Conservation (phyloP, 371 early-diverging fungal genomes). For the Blakeslea trispora region DNA sequence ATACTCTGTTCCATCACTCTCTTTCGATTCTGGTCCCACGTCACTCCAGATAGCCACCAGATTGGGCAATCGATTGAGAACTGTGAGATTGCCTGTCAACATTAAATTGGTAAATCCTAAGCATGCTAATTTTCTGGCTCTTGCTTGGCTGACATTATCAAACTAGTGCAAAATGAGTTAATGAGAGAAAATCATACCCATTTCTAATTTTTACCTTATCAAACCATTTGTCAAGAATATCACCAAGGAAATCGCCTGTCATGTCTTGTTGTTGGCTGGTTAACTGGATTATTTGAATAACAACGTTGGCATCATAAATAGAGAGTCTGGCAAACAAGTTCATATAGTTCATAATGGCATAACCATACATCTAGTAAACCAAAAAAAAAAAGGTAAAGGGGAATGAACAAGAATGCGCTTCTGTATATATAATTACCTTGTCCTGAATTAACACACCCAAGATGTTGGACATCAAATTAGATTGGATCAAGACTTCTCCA, state of each 20-base stretch:
- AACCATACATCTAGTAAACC: constrained; percentile 64
- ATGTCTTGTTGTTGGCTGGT: constrained; percentile 51
- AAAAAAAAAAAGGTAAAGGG: too few relatives aligned
- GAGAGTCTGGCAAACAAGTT: constrained; percentile 64
- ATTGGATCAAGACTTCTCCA: constrained; percentile 53
- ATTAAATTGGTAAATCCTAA: constrained; percentile 69
- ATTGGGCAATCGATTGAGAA: constrained; percentile 48
- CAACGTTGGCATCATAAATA: constrained; percentile 57
- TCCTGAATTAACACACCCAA: constrained; percentile 56
- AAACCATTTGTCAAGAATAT: constrained; percentile 62
- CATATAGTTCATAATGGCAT: constrained; percentile 67
- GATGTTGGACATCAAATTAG: constrained; percentile 56
- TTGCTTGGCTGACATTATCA: constrained; percentile 75
- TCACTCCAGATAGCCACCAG: constrained; percentile 68
- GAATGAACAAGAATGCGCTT: too few relatives aligned
- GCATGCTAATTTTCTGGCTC: constrained; percentile 72
- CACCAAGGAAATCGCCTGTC: constrained; percentile 40
- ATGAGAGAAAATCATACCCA: not conserved
- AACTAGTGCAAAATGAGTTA: constrained; percentile 43
- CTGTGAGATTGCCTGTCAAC: constrained; percentile 49
- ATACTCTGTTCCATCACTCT: constrained; percentile 63
- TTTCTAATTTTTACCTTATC: constrained; percentile 56
- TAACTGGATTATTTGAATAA: constrained; percentile 47
- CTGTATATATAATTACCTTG: constrained; percentile 39
- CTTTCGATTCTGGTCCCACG: constrained; percentile 64